phyloP scores from a whole-genome alignment of 164 flowering plant species.

The Cinnamomum chago region DNA sequence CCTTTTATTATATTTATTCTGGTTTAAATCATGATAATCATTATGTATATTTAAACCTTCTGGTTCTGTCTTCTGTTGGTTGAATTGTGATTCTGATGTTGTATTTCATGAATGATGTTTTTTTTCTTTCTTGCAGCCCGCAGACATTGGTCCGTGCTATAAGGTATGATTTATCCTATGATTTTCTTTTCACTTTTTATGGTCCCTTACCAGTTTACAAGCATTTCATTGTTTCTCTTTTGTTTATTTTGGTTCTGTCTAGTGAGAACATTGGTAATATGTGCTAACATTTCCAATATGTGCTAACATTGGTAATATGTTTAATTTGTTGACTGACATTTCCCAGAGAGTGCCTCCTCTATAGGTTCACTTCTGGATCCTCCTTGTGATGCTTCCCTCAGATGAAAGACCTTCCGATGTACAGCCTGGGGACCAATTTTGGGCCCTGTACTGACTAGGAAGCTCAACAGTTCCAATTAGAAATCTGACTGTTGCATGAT shows the following conservation, averaged over 20 bases:
- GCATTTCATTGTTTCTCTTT: background rate
- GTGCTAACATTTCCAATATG: too few relatives aligned
- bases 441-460: too few relatives aligned
- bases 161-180: conserved; percentile 45
- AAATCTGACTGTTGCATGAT: too few relatives aligned
- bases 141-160: conserved; percentile 92
- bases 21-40: background rate
- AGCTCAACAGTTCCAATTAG: too few relatives aligned
- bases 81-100: background rate
- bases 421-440: too few relatives aligned
- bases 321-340: too few relatives aligned
- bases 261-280: background rate
- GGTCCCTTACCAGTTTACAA: background rate
- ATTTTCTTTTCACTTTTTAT: background rate
- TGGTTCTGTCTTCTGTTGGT: background rate
- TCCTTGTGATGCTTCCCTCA: too few relatives aligned
- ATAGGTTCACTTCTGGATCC: too few relatives aligned
- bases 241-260: background rate
- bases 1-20: background rate
- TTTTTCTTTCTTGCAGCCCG: conserved; percentile 61
- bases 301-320: too few relatives aligned
- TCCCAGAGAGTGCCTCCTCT: too few relatives aligned
- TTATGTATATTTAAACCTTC: background rate
- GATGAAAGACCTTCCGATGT: too few relatives aligned
- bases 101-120: background rate